phyloP scores from a whole-genome alignment of 495 filamentous ascomycete genomes.

The Umbilicaria muhlenbergii region DNA sequence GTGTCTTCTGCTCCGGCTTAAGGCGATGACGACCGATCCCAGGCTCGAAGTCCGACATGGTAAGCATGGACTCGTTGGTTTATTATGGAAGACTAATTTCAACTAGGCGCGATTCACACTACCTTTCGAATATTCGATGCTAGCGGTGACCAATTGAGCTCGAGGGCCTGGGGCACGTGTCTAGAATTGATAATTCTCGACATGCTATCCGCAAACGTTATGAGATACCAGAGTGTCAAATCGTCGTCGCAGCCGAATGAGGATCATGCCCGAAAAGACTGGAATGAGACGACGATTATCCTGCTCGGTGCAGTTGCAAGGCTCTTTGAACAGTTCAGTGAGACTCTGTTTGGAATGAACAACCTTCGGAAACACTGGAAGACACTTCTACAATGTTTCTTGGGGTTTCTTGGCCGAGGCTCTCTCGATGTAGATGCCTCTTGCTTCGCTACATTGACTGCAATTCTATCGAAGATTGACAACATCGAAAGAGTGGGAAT shows the following conservation, averaged over 20 bases:
- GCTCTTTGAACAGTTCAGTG: conserved; percentile 52
- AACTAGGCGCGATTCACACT: conserved; percentile 60
- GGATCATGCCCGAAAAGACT: conserved; percentile 31
- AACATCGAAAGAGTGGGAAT: conserved; percentile 32
- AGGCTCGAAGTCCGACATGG: conserved; percentile 82
- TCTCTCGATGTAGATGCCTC: conserved; percentile 56
- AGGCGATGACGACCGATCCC: conserved; percentile 57
- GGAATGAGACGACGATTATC: conserved; percentile 65
- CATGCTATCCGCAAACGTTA: conserved; percentile 39
- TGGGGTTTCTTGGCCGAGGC: conserved; percentile 38
- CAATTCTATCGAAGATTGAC: conserved; percentile 45
- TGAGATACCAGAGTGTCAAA: not conserved
- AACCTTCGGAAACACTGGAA: conserved; percentile 51
- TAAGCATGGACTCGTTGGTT: conserved; percentile 13
- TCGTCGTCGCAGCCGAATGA: not conserved
- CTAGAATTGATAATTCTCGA: conserved; percentile 64
- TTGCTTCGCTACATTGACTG: conserved; percentile 49
- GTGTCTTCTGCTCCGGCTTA: conserved; percentile 61
- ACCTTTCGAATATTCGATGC: conserved; percentile 84
- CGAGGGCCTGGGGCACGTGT: conserved; percentile 71
- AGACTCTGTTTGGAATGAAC: conserved; percentile 37
- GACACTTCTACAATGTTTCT: conserved; percentile 50
- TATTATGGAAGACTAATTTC: not conserved
- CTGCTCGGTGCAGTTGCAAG: conserved; percentile 54
- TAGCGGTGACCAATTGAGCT: conserved; percentile 64